Base-by-base conservation (phyloP, 768 basidiomycete species). In the Phylloporus sp. region DNA sequence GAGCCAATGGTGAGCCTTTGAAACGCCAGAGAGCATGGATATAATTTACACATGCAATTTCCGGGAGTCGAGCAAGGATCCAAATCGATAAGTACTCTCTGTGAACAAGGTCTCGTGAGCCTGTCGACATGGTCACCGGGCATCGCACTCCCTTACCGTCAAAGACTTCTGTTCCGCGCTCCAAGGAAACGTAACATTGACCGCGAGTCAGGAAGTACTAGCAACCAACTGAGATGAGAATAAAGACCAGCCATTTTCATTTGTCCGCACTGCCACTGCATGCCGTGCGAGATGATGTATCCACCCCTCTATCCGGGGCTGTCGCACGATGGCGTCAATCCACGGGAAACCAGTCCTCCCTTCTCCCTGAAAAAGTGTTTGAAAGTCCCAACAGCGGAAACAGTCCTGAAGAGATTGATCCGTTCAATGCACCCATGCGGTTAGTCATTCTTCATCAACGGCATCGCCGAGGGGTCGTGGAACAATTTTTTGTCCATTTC, bases 221-320 rank as follows among this genome's bases (percentile, higher is more conserved):
- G 45, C 24, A 50, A 55, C 54, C 56, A 62, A 60, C 63, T 65
- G 66, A 66, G 61, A 57, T 60, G 64, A 52, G 59, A 63, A 55
- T 9, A 47, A 40, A 39, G 52, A 64, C 56, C 53, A 55, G 60
- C 53, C 55, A 56, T 51, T 62, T 65, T 60, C 65, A 62, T 63
- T 66, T 56, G 26, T 13, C 18, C 43, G 52, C 60, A 68, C 61
- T 38, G 68, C 67, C 64, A 62, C 68, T 41, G 50, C 52, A 59
- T 53, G 58, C 58, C 61, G 57, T 58, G 55, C 54, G 49, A 54
- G 57, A 57, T 58, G 54, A 62, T 62, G 59, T 47, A 56, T 48
- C 51, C 61, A 54, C 45, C 50, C 56, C 38, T 48, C 53, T 16
- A 31, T 45, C 29, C 50, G 27, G 56, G 50, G 52, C 31, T 48